Evolutionary conservation across 148 eudicot species (phyloP).

Genomic region (Nyssa sinensis): DNA sequence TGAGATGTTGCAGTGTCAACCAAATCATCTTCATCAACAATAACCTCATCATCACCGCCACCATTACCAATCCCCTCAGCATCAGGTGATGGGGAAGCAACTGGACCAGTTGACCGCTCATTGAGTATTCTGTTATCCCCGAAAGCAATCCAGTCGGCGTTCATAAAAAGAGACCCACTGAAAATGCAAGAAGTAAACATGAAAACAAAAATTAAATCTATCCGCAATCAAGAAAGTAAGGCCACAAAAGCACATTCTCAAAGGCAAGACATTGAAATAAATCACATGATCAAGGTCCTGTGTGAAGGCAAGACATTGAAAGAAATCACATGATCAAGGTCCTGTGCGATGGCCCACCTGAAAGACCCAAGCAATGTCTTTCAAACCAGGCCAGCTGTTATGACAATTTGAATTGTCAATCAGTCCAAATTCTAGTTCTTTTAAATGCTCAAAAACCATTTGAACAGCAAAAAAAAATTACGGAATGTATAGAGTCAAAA

Average conservation of each 20-base stretch:
- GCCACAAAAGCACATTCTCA: not conserved
- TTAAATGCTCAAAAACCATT: no score
- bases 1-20: slow-evolving; percentile 42
- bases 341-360: not conserved
- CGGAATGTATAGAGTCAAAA: no score
- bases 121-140: slow-evolving; percentile 50
- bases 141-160: slow-evolving; percentile 92
- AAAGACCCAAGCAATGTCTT: slow-evolving; percentile 1
- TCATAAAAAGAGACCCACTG: slow-evolving; percentile 80
- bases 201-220: not conserved
- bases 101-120: slow-evolving; percentile 39
- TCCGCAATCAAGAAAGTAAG: slow-evolving; percentile 8
- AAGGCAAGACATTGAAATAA: not conserved
- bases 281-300: not conserved
- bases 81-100: slow-evolving; percentile 50
- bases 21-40: slow-evolving; percentile 32
- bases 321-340: not conserved
- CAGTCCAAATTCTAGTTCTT: no score
- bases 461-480: no score
- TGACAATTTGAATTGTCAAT: no score
- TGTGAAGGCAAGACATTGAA: not conserved
- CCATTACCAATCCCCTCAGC: slow-evolving; percentile 26
- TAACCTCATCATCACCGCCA: slow-evolving; percentile 29
- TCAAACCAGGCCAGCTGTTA: no score
- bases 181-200: not conserved